These are phyloP conservation scores for Penicillium lagena DNA, from an alignment of 495 filamentous ascomycete species.

Conservation along the genomic window DNA sequence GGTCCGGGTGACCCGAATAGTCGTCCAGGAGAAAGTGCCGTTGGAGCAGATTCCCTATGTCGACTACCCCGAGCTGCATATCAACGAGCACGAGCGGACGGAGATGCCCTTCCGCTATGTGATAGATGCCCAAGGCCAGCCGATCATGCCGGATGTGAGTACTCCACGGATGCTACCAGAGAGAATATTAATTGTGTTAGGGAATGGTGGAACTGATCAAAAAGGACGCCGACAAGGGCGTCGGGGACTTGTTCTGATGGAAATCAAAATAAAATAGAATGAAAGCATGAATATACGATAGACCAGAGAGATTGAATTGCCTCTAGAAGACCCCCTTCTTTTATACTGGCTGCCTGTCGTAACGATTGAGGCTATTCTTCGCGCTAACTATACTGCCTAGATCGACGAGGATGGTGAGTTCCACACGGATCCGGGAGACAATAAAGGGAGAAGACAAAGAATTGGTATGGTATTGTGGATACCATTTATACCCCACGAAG, in stretches of 20 bases:
- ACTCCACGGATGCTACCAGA: background rate
- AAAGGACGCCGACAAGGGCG: conserved; percentile 85
- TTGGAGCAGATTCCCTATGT: conserved; percentile 72
- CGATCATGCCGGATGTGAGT: conserved; percentile 84
- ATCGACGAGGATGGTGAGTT: no score
- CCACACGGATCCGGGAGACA: no score
- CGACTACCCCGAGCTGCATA: conserved; percentile 80
- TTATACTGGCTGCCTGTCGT: no score
- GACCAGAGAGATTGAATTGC: no score
- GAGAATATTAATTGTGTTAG: conserved; percentile 29
- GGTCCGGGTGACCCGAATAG: conserved; percentile 83
- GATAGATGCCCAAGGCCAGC: conserved; percentile 61
- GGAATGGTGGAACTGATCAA: conserved; percentile 94
- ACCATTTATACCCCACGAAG: no score
- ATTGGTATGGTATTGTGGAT: no score
- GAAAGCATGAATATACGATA: background rate
- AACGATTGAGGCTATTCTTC: no score
- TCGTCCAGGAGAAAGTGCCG: conserved; percentile 74
- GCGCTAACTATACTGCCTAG: no score
- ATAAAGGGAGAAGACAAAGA: no score
- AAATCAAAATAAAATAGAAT: background rate
- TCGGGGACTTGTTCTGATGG: conserved; percentile 74
- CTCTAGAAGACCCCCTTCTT: no score
- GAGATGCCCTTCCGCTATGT: conserved; percentile 99
- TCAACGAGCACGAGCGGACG: conserved; percentile 87